Percentiles rank a stretch among this genome's conserved stretches.
Conservation (phyloP, 192 early-diverging fungal species). For the Obelidium mucronatum region DNA sequence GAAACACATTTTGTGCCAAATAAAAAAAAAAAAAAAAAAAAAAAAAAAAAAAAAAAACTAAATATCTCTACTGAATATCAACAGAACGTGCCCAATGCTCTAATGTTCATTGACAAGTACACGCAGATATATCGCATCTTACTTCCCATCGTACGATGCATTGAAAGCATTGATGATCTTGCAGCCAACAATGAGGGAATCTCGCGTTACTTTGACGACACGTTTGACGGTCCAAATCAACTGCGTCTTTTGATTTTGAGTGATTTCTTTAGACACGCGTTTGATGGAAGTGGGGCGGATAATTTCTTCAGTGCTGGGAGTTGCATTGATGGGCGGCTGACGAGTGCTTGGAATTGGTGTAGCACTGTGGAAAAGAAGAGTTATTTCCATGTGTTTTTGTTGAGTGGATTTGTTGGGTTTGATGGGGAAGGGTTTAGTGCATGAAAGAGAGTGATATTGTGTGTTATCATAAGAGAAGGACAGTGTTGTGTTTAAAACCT, state of each 20-base stretch:
- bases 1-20: not conserved
- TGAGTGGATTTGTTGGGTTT: slow-evolving; percentile 71
- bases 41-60: too few relatives aligned
- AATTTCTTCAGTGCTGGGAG: slow-evolving; percentile 55
- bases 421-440: slow-evolving; percentile 45
- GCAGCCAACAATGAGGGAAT: slow-evolving; percentile 64
- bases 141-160: slow-evolving; percentile 79
- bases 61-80: not conserved
- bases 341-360: slow-evolving; percentile 82
- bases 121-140: slow-evolving; percentile 98
- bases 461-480: not conserved
- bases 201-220: slow-evolving; percentile 68
- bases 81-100: slow-evolving; percentile 94
- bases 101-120: slow-evolving; percentile 95
- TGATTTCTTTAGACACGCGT: slow-evolving; percentile 96
- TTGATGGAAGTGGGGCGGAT: slow-evolving; percentile 94
- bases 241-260: slow-evolving; percentile 77
- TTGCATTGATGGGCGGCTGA: slow-evolving; percentile 96
- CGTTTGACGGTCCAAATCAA: slow-evolving; percentile 70
- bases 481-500: not conserved
- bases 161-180: slow-evolving; percentile 76
- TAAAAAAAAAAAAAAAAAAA: not conserved
- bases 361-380: slow-evolving; percentile 80
- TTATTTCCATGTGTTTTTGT: slow-evolving; percentile 90
- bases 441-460: not conserved